Base-by-base conservation (phyloP, 2,329 filamentous ascomycete genomes). In the Eutypa lata region DNA sequence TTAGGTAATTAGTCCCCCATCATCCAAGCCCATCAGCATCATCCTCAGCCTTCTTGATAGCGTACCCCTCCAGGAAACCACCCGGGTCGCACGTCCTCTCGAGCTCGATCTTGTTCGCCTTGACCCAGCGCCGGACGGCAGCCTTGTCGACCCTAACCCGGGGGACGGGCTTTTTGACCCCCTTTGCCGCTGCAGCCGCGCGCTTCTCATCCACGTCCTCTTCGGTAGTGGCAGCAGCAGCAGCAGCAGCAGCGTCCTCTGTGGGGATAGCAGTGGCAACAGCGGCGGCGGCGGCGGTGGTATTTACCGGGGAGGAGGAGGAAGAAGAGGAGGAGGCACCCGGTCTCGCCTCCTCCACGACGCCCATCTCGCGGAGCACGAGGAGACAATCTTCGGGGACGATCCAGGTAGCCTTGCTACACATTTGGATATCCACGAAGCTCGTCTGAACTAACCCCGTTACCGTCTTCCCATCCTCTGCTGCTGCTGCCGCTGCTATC, bases 331-430 rank as follows among this genome's bases (percentile, higher is more conserved):
- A 3, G 42, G 16, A 13, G 6, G 21, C 61, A 16, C 74, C 74
- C 69, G 73, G 68, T 66, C 74, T 80, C 60, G 76, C 81, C 64
- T 87, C 76, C 70, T 84, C 70, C 47, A 88, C 76, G 35, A 94
- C 74, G 8, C 81, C 86, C 90, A 97, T 96, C 53, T 90, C 86
- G 55, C 88, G 84, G 50, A 97, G 74, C 22, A 91, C 86, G 1
- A 77, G 77, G 43, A 96, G 80, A 53, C 93, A 90, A 71, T 97
- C 93, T 43, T 97, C 93, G 0, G 82, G 80, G 52, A 88, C 77
- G 68, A 97, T 96, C 76, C 90, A 96, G 1, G 91, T 96, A 38
- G 82, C 84, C 47, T 82, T 76, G 50, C 89, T 90, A 63, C 93
- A 87, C 53, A 89, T 82, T 47, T 84, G 80, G 11, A 96, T 76